phyloP scores from a whole-genome alignment of 83 land plant species.

The Thuja plicata region DNA sequence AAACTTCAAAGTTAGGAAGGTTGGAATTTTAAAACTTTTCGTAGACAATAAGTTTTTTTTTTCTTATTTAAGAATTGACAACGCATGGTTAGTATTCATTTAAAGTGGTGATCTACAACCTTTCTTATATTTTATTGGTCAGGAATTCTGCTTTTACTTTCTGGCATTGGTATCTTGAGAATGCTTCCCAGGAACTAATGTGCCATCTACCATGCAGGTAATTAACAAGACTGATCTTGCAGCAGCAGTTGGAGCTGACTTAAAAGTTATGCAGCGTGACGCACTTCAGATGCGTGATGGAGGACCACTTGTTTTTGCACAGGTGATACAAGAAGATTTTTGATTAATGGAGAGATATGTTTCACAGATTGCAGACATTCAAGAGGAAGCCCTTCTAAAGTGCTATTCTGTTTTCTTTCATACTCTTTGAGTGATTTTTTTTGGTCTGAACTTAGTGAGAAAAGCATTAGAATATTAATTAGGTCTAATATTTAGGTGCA shows the following conservation, averaged over 20 bases:
- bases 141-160: neutral
- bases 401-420: slow-evolving; percentile 5
- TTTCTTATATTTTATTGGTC: neutral
- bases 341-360: slow-evolving; percentile 5
- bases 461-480: neutral
- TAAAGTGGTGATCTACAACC: neutral
- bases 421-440: neutral
- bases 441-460: neutral
- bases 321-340: slow-evolving; percentile 40
- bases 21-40: neutral
- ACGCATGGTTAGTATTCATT: neutral
- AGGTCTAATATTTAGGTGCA: neutral
- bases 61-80: neutral
- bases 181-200: neutral
- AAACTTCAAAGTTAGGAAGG: neutral
- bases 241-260: slow-evolving; percentile 91
- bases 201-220: slow-evolving; percentile 49
- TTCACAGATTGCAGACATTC: neutral
- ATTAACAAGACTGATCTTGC: slow-evolving; percentile 99
- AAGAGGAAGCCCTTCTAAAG: neutral
- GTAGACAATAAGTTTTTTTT: neutral
- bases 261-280: slow-evolving; percentile 95
- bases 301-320: slow-evolving; percentile 96
- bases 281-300: slow-evolving; percentile 94
- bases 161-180: neutral